Evolutionary conservation across 345 rosid species (phyloP), one percentile per base, ranked within the genome.

Genomic region (Erysimum cheiranthoides): DNA sequence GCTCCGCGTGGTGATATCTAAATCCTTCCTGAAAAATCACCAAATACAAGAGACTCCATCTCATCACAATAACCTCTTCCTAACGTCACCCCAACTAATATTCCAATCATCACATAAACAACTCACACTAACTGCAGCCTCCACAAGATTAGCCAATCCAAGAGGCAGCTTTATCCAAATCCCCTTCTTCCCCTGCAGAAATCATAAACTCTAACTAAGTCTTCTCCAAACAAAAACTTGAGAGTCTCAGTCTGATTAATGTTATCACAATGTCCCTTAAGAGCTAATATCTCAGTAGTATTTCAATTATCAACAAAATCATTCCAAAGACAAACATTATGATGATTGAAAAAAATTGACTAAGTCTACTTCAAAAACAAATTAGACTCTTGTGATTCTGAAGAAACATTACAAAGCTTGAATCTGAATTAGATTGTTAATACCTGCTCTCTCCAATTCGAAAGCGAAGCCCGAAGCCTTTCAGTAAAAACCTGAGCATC

Each of bases 131-230:
- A 66, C 73, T 16, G 81, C 73, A 51, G 88, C 31, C 36, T 83
- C 82, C 8, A 93, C 87, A 46, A 89, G 88, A 82, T 83, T 79
- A 16, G 84, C 81, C 53, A 60, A 73, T 62, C 58, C 32, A 50
- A 85, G 79, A 2, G 91, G 88, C 73, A 93, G 60, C 52, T 89
- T 89, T 58, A 93, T 85, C 98, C 97, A 93, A 71, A 91, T 79
- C 6, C 83, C 93, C 60, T 28, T 83, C 79, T 84, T 93, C 43
- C 93, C 93, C 98, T 93, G 68, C 69, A 76, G 32, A 63, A 27
- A 4, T 13, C 17, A 59, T 6, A 42, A 10, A 18, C 32, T 14
- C 30, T 21, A 1, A 21, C 40, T 50, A 66, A 34, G 32, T 54
- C 36, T 6, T 3, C 11, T 21, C 2, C 28, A 17, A 49, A n/a